phyloP scores from a whole-genome alignment of 768 basidiomycete genomes.

The Hysterangium stoloniferum region DNA sequence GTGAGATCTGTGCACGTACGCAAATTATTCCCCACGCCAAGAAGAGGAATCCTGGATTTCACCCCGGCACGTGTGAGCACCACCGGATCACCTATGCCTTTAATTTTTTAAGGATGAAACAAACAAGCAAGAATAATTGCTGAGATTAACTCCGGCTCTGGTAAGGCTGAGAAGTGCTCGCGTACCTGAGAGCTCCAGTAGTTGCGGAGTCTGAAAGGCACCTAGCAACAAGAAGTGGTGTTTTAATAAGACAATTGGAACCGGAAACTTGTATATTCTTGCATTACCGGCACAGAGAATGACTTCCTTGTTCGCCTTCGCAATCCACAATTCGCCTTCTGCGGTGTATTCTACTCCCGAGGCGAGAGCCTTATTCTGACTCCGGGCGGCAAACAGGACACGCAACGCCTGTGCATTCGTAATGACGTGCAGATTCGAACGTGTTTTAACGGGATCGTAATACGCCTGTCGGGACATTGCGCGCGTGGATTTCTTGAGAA shows the following conservation, averaged over 20 bases:
- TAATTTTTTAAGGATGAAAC: too few species aligned
- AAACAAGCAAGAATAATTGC: too few species aligned
- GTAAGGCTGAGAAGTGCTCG: background rate
- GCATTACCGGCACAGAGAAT: constrained; percentile 1
- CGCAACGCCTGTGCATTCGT: constrained; percentile 7
- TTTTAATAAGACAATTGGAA: background rate
- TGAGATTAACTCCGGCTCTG: background rate
- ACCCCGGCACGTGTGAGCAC: constrained; percentile 25
- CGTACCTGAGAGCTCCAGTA: constrained; percentile 28
- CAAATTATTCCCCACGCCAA: constrained; percentile 37
- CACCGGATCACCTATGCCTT: constrained; percentile 31
- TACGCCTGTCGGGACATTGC: constrained; percentile 2
- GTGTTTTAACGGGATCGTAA: background rate
- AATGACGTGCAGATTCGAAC: constrained; percentile 6
- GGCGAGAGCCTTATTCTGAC: background rate
- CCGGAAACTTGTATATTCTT: too few species aligned
- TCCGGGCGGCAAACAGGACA: background rate
- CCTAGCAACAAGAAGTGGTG: background rate
- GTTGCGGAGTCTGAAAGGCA: constrained; percentile 23
- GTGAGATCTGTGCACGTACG: constrained; percentile 21
- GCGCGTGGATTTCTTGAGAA: background rate
- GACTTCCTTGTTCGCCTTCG: constrained; percentile 7
- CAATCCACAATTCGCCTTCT: background rate
- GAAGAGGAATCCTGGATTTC: constrained; percentile 27
- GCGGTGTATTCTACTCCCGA: constrained; percentile 4